Base-by-base conservation (phyloP, 805 yeast genomes). In the Saccharomycopsis sp. region DNA sequence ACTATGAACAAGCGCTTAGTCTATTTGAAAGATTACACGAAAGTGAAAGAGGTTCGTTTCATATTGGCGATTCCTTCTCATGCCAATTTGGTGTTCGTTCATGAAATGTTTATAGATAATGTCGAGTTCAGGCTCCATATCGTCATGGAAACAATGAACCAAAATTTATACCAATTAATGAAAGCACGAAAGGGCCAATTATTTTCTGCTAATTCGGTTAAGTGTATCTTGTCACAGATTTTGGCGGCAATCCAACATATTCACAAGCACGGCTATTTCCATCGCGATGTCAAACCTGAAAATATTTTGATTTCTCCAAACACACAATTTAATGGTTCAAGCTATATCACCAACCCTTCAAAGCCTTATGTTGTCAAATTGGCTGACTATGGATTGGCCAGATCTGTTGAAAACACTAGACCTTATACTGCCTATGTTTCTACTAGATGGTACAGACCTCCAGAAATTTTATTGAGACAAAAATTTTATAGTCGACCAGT, bases 211-310 rank as follows among this genome's bases (percentile, higher is more conserved):
- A 62, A 63, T 23, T 77, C 87, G 2, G 59, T 85, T 50, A 79
- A 72, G 54, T 77, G 87, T 38, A 78, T 87, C 36, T 60, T 84
- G 38, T 63, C 79, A 8, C 97, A 89, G 59, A 60, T 89, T 1
- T 65, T 86, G 46, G 70, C 74, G 45, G 98, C 93, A 3, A 70
- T 89, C 23, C 74, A 77, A 45, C 97, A 90, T 60, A 87, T 90
- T 44, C 98, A 86, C 56, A 59, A 62, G 22, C 65, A 70, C 54
- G 73, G 74, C 8, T 85, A 71, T 56, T 81, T 81, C 56, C 97
- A 90, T 60, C 74, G 98, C 46, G 98, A 90, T 66, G 72, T 90
- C 40, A 90, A 90, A 62, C 97, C 98, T 0, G 97, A 90, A 57
- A 90, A 90, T 61, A 81, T 90, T 21, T 71, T 90, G 53, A 76